Evolutionary conservation across 148 eudicot genomes (phyloP), one percentile per base, ranked within the genome.

Genomic region (Euryodendron excelsum): DNA sequence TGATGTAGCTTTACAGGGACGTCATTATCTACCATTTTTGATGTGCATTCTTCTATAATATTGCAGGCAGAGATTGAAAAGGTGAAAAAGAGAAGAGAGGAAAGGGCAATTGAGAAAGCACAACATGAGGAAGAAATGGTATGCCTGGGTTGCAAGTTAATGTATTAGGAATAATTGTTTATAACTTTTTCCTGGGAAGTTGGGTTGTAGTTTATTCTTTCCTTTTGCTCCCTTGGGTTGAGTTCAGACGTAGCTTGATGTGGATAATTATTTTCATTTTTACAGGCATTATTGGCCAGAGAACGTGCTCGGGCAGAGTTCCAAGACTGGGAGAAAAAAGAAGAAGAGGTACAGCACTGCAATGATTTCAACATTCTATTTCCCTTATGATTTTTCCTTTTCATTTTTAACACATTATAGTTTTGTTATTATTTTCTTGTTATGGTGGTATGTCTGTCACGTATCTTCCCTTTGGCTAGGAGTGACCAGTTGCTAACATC

Each of bases 321-420:
- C 77, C 89, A 93, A 55, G 99, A 95, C 80, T 95, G 94, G 84
- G 99, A 95, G 84, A 93, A 95, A 91, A 95, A 95, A 65, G 98
- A 95, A 76, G 99, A 93, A 50, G 99, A 95, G 90, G 94, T 89
- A 59, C 39, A 30, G 17, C 10, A 28, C 48, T 73, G 25, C 36
- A 63, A 17, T 77, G 27, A 66, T 14, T 48, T 47, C 13, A 21
- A 48, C 6, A 48, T 61, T 13, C 2, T 75, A 33, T 59, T 25
- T 25, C 36, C 33, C 13, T 63, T 55, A 36, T 4, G 33, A 21
- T 64, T 39, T 76, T 80, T 36, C 56, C 33, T 62, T 70, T 12
- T 18, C 23, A 30, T 50, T 7, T 39, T 31, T 17, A 45, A 65
- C 63, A 66, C 62, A 27, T 17, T 61, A 6, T 37, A 21, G 2